Evolutionary conservation across 768 basidiomycete species (phyloP), one percentile per base, ranked within the genome.

Genomic region (Exidia glandulosa): DNA sequence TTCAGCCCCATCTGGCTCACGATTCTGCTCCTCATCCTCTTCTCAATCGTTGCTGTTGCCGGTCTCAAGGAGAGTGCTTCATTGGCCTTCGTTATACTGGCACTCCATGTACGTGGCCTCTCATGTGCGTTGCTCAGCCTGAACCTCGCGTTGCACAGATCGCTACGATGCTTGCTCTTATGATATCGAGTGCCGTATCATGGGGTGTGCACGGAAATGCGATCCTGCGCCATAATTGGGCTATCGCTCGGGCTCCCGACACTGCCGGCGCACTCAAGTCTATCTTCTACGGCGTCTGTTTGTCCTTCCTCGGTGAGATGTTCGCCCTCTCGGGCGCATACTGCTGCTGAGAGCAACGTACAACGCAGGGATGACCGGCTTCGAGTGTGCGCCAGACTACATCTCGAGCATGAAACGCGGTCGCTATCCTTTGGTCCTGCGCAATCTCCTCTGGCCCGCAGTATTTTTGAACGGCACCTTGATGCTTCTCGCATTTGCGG

Each of bases 231-330:
- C 71, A 71, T 19, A 88, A 88, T 64, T 88, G 87, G 86, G 57
- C 68, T 2, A 58, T 61, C 34, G 75, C 76, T 1, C 62, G 62
- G 7, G 57, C 63, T n/a, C 71, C 76, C 3, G 60, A 72, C 0
- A 57, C 62, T 3, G 66, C 65, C 3, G 67, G 81, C 32, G 67
- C 75, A 0, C 74, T 67, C 27, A 78, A 86, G 45, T 45, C 41
- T 19, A 72, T 84, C 7, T 90, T 82, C 68, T 74, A 83, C 61
- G 88, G 88, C 0, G 74, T 86, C 30, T 88, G 86, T 64, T 73
- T 90, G 2, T 81, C 84, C 0, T 84, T 88, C 75, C 73, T 90
- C 1, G 86, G 86, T 0, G 74, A 88, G 34, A 88, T 23, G 41
- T 19, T 23, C 16, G 7, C 16, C 34, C 7, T 36, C 16, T 19